Evolutionary conservation across 176 grass and related monocot genomes (phyloP), one percentile per base, ranked within the genome.

Genomic region (Phoenix roebelenii): DNA sequence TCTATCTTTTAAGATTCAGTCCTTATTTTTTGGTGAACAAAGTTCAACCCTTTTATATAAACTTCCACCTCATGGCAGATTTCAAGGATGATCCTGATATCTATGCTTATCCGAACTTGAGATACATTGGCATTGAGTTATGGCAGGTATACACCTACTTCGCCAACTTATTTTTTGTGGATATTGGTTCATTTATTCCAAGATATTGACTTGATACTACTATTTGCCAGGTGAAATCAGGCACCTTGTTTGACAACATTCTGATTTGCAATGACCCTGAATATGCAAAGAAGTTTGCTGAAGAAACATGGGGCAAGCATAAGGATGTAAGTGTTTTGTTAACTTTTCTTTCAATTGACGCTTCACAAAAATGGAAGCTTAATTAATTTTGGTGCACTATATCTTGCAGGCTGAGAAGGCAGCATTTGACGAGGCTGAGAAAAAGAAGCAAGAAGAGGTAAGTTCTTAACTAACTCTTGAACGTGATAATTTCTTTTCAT

Each of bases 71-170:
- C 25, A 49, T 60, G 50, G 51, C 92, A 98, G 93, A 98, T 63
- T 98, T 92, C 74, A 85, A 98, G 76, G 93, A 92, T 76, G 87
- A 98, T 61, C 84, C 76, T 1, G 76, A 83, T 28, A 60, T 98
- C 50, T 92, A 98, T 68, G 84, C 72, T 70, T 98, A 85, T 16
- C 63, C 85, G 48, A 82, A 66, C 59, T 68, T 98, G 69, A 98
- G 79, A 67, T 88, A 98, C 70, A 79, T 98, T 67, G 93, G 87
- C 60, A 92, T 98, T 83, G 93, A 98, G 73, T 72, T 98, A 64
- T 86, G 90, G 85, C 90, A 95, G 89, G 89, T 88, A 64, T 16
- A 49, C 69, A 25, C 19, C 18, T 5, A 18, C 4, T 66, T 7
- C 7, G 35, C 58, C 59, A 5, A 28, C 15, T 57, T 58, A 19